A percentile compares a stretch with the other conserved stretches of the same genome.
phyloP scores from a whole-genome alignment of 148 eudicot genomes.

The Camellia sinensis region DNA sequence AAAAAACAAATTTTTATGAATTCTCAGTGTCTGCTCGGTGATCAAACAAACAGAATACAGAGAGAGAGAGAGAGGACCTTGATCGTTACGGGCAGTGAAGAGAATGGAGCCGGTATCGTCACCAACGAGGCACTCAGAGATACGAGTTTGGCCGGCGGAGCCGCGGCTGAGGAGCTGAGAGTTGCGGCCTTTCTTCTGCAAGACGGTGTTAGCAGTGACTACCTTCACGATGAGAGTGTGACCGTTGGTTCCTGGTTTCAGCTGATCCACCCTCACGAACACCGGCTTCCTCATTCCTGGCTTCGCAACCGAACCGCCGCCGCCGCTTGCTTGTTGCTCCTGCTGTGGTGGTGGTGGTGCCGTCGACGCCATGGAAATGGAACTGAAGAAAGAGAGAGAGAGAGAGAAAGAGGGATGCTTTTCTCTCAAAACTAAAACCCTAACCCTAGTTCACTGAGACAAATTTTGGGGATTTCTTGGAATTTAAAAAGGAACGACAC shows the following conservation, averaged over 20 bases:
- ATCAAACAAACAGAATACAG: background rate
- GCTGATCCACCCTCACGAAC: slow-evolving; percentile 35
- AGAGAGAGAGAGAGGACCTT: slow-evolving; percentile 32
- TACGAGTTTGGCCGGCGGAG: slow-evolving; percentile 21
- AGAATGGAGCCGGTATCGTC: slow-evolving; percentile 46
- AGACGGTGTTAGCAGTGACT: slow-evolving; percentile 26
- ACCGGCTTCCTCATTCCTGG: slow-evolving; percentile 35
- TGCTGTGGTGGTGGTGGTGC: background rate
- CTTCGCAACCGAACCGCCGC: slow-evolving; percentile 14
- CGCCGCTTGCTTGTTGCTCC: background rate
- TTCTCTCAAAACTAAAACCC: background rate
- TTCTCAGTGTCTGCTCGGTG: background rate
- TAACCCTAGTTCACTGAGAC: background rate
- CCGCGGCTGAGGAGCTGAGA: slow-evolving; percentile 10
- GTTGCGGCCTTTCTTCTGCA: slow-evolving; percentile 37
- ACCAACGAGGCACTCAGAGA: slow-evolving; percentile 46
- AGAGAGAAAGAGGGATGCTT: background rate
- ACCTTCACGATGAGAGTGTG: slow-evolving; percentile 40
- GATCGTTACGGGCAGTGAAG: slow-evolving; percentile 47
- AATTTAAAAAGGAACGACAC: too few relatives aligned
- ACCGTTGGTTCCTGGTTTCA: slow-evolving; percentile 49
- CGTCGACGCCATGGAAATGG: slow-evolving; percentile 18
- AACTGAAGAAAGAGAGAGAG: background rate
- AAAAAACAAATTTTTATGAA: too few relatives aligned
- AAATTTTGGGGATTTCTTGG: too few relatives aligned